phyloP scores from a whole-genome alignment of 2,329 filamentous ascomycete genomes.

The Pleurostoma richardsiae region DNA sequence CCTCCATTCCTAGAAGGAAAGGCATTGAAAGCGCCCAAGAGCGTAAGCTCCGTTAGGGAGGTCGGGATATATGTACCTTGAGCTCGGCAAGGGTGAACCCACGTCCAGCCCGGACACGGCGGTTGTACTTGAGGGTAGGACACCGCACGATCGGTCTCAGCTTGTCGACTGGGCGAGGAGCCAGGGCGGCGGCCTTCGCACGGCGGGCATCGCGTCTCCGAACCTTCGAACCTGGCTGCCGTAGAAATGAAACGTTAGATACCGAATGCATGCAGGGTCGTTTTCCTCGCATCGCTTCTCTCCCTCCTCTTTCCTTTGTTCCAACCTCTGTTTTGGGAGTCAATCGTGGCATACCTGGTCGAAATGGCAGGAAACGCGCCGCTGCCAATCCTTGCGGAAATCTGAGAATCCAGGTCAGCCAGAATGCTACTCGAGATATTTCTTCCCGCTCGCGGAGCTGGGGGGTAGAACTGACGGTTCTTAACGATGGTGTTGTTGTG shows the following conservation, averaged over 20 bases:
- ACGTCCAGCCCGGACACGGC: constrained; percentile 90
- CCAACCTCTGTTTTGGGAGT: constrained; percentile 10
- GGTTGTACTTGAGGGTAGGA: constrained; percentile 99
- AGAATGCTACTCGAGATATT: constrained; percentile 11
- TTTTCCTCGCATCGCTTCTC: constrained; percentile 1
- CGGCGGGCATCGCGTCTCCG: constrained; percentile 86
- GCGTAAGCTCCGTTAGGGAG: no score
- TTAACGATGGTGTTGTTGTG: constrained; percentile 98
- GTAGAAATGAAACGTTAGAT: constrained; percentile 30
- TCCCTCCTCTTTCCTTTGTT: constrained; percentile 1
- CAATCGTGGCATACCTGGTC: constrained; percentile 75
- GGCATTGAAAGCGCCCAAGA: no score
- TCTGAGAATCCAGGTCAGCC: constrained; percentile 53
- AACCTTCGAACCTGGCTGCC: constrained; percentile 90
- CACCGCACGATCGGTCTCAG: constrained; percentile 95
- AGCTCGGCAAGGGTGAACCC: constrained; percentile 97
- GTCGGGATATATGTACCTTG: constrained; percentile 63
- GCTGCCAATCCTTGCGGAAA: constrained; percentile 99
- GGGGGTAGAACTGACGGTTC: constrained; percentile 66
- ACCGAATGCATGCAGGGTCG: constrained; percentile 10
- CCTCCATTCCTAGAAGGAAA: no score
- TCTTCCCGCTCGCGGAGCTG: constrained; percentile 13
- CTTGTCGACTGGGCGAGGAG: constrained; percentile 95
- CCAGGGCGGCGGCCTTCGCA: constrained; percentile 90
- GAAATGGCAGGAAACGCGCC: constrained; percentile 98